Percentiles rank a stretch among this genome's conserved stretches.
phyloP scores from a whole-genome alignment of 345 rosid genomes.

The Gossypium anomalum region DNA sequence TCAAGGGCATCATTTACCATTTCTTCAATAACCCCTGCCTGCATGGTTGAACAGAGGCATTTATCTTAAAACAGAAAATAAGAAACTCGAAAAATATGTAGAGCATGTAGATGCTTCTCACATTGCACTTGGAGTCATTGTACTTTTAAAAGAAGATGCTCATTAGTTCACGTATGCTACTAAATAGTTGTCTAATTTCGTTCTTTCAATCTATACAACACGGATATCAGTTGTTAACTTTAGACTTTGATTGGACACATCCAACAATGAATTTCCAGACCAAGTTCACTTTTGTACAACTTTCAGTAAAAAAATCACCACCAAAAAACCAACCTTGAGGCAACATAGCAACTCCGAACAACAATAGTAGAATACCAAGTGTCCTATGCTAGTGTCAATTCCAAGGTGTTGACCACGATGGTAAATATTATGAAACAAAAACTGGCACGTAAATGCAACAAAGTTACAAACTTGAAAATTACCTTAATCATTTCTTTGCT shows the following conservation, averaged over 20 bases:
- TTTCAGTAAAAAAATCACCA: background rate
- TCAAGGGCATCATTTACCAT: slow-evolving; percentile 40
- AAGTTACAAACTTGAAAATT: background rate
- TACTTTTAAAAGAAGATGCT: background rate
- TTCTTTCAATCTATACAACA: background rate
- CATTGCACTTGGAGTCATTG: background rate
- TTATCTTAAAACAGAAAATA: background rate
- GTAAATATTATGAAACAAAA: background rate
- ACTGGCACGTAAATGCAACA: background rate
- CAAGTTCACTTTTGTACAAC: background rate
- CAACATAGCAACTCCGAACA: background rate
- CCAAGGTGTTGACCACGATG: background rate
- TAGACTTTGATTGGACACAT: background rate
- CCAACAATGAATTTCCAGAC: background rate
- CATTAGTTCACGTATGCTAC: background rate
- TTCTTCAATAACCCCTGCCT: slow-evolving; percentile 53
- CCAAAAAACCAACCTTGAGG: background rate
- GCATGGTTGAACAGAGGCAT: background rate
- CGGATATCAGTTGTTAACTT: too few relatives aligned
- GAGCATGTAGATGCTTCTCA: slow-evolving; percentile 1
- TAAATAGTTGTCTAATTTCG: background rate
- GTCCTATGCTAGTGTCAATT: background rate
- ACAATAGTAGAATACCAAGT: background rate
- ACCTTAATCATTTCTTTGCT: slow-evolving; percentile 55
- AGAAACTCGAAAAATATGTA: background rate